These are phyloP conservation scores for Alternaria alternata DNA, from an alignment of 2,329 filamentous ascomycete species.

Conservation along the genomic window DNA sequence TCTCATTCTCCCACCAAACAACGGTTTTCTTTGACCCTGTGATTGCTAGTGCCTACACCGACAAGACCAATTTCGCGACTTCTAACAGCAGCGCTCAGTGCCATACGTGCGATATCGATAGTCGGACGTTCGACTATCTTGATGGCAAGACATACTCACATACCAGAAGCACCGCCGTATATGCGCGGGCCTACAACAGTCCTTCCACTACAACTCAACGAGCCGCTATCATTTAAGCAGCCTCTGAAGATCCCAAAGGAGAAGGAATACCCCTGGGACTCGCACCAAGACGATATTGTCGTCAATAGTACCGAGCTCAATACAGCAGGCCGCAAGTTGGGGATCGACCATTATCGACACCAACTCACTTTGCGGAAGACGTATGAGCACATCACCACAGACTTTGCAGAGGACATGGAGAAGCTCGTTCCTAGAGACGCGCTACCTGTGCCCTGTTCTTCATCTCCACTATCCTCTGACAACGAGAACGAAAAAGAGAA, in stretches of 20 bases:
- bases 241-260: neutral
- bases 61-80: neutral
- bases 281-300: constrained; percentile 22
- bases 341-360: constrained; percentile 18
- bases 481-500: fast-evolving
- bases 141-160: neutral
- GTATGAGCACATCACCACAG: constrained; percentile 3
- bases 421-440: neutral
- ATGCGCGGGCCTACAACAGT: neutral
- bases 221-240: neutral
- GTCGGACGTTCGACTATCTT: neutral
- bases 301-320: constrained; percentile 26
- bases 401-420: neutral
- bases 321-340: neutral
- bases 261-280: constrained; percentile 17
- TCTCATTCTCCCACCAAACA: neutral
- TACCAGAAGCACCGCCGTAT: neutral
- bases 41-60: neutral
- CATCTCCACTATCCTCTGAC: fast-evolving
- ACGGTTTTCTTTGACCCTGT: neutral
- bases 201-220: neutral
- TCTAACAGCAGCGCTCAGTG: neutral
- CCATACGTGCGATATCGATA: neutral
- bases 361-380: neutral
- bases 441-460: neutral